Percentiles rank a stretch among this genome's conserved stretches.
phyloP scores from a whole-genome alignment of 208 protist species.

The Acanthamoeba castellanii region DNA sequence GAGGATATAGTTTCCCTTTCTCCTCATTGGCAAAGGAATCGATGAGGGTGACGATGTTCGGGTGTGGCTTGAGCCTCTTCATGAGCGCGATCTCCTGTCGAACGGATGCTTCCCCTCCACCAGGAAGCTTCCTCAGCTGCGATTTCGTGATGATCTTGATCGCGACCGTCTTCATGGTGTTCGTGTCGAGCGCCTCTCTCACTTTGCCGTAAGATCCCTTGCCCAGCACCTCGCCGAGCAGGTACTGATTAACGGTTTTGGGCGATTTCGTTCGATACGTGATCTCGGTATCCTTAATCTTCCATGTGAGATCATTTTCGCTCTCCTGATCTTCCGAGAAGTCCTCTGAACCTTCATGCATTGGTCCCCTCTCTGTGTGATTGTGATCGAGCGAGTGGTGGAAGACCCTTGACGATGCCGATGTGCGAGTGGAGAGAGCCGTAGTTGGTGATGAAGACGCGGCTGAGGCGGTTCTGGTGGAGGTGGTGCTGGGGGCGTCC shows the following conservation, averaged over 20 bases:
- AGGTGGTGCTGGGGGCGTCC: background rate
- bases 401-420: background rate
- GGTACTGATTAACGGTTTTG: slow-evolving; percentile 72
- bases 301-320: slow-evolving; percentile 72
- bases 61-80: slow-evolving; percentile 73
- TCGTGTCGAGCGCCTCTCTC: slow-evolving; percentile 70
- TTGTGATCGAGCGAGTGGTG: background rate
- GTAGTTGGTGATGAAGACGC: background rate
- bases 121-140: slow-evolving; percentile 63
- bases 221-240: slow-evolving; percentile 61
- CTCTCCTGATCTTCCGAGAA: slow-evolving; percentile 63
- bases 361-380: background rate
- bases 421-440: background rate
- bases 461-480: background rate
- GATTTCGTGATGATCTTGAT: slow-evolving; percentile 68
- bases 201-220: slow-evolving; percentile 71
- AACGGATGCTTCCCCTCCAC: slow-evolving; percentile 53
- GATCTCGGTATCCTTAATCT: slow-evolving; percentile 71
- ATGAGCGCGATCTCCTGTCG: slow-evolving; percentile 68
- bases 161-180: slow-evolving; percentile 60
- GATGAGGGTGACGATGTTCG: slow-evolving; percentile 69
- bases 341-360: slow-evolving; percentile 66
- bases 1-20: slow-evolving; percentile 74
- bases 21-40: slow-evolving; percentile 72
- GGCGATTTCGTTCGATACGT: slow-evolving; percentile 66